These are phyloP conservation scores for Tylopilus felleus DNA, from an alignment of 768 basidiomycete species.

Conservation along the genomic window DNA sequence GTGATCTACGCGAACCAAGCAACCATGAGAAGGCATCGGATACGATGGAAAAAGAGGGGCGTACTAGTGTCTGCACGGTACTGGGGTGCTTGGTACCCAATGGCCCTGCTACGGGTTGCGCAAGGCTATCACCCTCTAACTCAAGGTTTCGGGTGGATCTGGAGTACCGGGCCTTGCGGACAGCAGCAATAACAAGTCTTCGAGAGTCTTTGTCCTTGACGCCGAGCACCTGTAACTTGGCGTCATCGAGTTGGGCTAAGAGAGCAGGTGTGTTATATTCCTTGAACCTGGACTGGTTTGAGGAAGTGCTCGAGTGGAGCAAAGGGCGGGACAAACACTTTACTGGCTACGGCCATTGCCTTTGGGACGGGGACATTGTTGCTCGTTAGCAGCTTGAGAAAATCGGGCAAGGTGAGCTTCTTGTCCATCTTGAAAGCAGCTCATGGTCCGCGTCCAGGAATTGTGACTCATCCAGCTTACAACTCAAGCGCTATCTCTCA, in stretches of 20 bases:
- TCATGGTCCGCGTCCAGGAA: background rate
- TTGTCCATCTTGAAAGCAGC: conserved; percentile 20
- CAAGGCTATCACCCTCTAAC: conserved; percentile 6
- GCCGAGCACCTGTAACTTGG: conserved; percentile 55
- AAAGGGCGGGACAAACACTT: conserved; percentile 48
- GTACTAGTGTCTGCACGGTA: conserved; percentile 33
- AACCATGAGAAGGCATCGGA: background rate
- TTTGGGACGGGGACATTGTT: conserved; percentile 56
- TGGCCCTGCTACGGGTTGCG: conserved; percentile 1
- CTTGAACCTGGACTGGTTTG: conserved; percentile 57
- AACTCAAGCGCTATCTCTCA: background rate
- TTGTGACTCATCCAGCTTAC: background rate
- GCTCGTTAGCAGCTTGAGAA: conserved; percentile 61
- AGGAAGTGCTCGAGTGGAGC: conserved; percentile 1
- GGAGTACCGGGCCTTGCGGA: conserved; percentile 64
- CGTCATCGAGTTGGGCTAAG: conserved; percentile 56
- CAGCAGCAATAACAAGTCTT: conserved; percentile 52
- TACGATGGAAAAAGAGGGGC: conserved; percentile 1
- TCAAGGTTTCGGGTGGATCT: conserved; percentile 12
- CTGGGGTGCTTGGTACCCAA: conserved; percentile 12
- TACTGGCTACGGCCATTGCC: conserved; percentile 68
- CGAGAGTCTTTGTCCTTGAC: conserved; percentile 64
- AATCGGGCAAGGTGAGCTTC: conserved; percentile 61
- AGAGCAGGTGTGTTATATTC: conserved; percentile 57
- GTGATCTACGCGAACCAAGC: conserved; percentile 34